A percentile compares a stretch with the other conserved stretches of the same genome.
Evolutionary conservation across 345 rosid species (phyloP).

Genomic region (Gossypium bickii): DNA sequence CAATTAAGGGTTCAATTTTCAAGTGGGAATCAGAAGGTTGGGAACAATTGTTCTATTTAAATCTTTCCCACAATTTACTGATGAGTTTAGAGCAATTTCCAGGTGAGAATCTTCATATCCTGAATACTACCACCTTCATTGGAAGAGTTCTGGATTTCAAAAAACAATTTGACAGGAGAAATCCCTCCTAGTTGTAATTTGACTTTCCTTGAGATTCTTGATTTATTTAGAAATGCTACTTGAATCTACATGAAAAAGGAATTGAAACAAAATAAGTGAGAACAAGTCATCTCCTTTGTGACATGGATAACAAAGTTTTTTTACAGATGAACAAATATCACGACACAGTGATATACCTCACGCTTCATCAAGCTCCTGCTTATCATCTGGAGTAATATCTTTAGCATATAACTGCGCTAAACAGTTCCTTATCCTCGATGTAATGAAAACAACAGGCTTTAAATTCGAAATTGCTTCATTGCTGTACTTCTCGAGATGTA

Average conservation of each 20-base stretch:
- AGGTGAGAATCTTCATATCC: background rate
- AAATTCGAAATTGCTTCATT: too few relatives aligned
- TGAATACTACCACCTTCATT: background rate
- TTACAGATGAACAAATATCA: too few relatives aligned
- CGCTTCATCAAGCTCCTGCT: too few relatives aligned
- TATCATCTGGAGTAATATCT: too few relatives aligned
- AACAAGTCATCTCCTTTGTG: too few relatives aligned
- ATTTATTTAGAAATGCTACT: constrained; percentile 17
- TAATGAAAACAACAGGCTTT: too few relatives aligned
- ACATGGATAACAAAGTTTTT: too few relatives aligned
- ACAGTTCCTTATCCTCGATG: too few relatives aligned
- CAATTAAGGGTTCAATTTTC: background rate
- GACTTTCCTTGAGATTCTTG: background rate
- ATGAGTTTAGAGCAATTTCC: background rate
- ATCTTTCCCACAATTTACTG: background rate
- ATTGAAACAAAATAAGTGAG: too few relatives aligned
- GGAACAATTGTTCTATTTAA: background rate
- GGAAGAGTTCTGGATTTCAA: background rate
- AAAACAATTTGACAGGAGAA: constrained; percentile 14
- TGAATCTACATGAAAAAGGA: background rate
- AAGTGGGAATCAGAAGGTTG: background rate
- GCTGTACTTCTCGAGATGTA: too few relatives aligned
- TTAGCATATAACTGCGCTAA: too few relatives aligned
- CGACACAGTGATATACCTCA: too few relatives aligned
- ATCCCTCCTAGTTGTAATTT: constrained; percentile 18